Percentiles rank a stretch among this genome's conserved stretches.
Evolutionary conservation across 139 green algal genomes (phyloP).

Genomic region (Asterochloris erici): DNA sequence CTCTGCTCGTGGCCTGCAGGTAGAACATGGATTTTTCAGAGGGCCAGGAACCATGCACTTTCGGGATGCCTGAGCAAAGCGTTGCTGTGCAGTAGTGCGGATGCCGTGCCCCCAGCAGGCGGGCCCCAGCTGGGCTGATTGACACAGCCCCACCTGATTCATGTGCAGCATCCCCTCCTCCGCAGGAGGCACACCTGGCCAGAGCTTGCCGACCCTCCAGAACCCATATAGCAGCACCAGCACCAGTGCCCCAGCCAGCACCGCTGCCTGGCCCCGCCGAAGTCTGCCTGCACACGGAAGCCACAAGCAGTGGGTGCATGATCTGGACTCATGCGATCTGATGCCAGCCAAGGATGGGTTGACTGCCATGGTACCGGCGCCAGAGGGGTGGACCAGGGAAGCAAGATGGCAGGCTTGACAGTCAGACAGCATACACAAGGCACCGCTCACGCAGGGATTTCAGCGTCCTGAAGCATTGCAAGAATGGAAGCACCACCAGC

Average conservation of each 20-base stretch:
- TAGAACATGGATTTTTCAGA: not conserved
- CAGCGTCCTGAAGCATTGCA: constrained; percentile 69
- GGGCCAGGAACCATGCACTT: not conserved
- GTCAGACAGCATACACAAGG: not conserved
- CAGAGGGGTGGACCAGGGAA: not conserved
- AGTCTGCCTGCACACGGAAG: not conserved
- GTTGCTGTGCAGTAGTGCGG: not conserved
- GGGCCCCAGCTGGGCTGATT: not conserved
- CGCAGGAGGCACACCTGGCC: constrained; percentile 52
- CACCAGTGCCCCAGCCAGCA: constrained; percentile 26
- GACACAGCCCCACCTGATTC: constrained; percentile 15
- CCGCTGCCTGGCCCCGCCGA: constrained; percentile 19
- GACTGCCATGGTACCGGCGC: not conserved
- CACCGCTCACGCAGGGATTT: not conserved
- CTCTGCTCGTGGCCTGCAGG: constrained; percentile 68
- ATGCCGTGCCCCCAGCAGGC: not conserved
- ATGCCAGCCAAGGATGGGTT: not conserved
- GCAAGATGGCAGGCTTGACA: not conserved
- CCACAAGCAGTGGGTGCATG: not conserved
- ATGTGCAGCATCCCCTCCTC: constrained; percentile 25
- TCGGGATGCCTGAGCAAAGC: not conserved
- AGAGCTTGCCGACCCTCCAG: constrained; percentile 64
- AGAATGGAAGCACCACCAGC: constrained; percentile 79
- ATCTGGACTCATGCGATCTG: not conserved
- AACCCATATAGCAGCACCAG: constrained; percentile 61